A percentile compares a stretch with the other conserved stretches of the same genome.
Evolutionary conservation across 1,139 yeast genomes (phyloP).

Genomic region (Hanseniaspora gamundiae): DNA sequence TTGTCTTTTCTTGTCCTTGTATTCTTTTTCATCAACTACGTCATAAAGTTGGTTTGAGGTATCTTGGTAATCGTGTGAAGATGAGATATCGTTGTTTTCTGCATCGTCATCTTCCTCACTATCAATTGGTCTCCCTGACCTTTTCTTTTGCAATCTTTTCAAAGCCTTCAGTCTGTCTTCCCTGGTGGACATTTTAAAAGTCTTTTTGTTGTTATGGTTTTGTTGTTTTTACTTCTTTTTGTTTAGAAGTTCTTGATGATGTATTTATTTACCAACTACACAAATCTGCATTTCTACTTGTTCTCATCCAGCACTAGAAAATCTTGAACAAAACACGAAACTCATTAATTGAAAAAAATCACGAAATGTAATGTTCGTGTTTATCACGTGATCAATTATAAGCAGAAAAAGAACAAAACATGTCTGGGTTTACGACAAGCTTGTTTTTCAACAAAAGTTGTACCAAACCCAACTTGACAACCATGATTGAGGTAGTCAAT

Average conservation of each 20-base stretch:
- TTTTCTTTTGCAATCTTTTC: constrained; percentile 1
- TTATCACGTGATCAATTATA: neutral
- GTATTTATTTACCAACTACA: too few species aligned
- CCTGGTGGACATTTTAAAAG: neutral
- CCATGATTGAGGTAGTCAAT: too few species aligned
- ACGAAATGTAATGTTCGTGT: neutral
- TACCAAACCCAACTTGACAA: too few species aligned
- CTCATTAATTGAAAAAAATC: neutral
- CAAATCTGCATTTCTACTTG: too few species aligned
- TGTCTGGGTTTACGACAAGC: too few species aligned
- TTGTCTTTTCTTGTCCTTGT: constrained; percentile 62
- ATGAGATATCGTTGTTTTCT: constrained; percentile 25
- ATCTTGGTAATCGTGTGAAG: neutral
- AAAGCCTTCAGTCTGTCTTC: neutral
- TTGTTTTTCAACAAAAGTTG: too few species aligned
- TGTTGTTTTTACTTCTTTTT: neutral
- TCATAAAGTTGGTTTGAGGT: constrained; percentile 53
- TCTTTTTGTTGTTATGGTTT: neutral
- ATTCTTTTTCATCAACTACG: constrained; percentile 74
- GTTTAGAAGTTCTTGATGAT: neutral
- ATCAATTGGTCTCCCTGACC: constrained; percentile 7
- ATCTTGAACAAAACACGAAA: neutral
- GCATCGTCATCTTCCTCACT: constrained; percentile 16
- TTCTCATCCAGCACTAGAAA: too few species aligned
- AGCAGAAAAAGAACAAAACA: too few species aligned